A percentile compares a stretch with the other conserved stretches of the same genome.
Evolutionary conservation across 2,329 filamentous ascomycete genomes (phyloP).

Genomic region (Fusarium pseudocircinatum): DNA sequence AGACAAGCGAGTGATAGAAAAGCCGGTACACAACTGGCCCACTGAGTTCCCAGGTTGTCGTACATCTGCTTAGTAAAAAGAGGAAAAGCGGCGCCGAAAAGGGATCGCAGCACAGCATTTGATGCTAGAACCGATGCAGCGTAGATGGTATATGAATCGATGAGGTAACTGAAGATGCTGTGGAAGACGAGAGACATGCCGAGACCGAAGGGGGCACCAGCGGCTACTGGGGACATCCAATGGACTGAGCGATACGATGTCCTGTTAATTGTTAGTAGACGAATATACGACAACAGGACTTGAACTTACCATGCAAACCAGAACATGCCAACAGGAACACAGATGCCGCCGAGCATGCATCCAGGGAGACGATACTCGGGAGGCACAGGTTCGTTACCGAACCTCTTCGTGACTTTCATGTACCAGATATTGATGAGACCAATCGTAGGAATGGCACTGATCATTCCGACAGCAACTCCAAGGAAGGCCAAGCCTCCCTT

Average conservation of each 20-base stretch:
- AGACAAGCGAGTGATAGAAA: constrained; percentile 37
- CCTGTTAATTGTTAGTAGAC: neutral
- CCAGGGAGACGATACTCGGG: constrained; percentile 71
- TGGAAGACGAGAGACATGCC: constrained; percentile 73
- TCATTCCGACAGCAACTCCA: constrained; percentile 72
- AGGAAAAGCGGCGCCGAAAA: constrained; percentile 40
- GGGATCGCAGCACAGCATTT: constrained; percentile 29
- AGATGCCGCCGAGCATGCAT: constrained; percentile 66
- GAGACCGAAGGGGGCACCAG: constrained; percentile 61
- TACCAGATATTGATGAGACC: constrained; percentile 65
- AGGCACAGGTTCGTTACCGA: constrained; percentile 63
- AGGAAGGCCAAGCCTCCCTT: constrained; percentile 70
- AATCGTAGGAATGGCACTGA: constrained; percentile 62
- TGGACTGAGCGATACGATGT: constrained; percentile 53
- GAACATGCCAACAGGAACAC: constrained; percentile 69
- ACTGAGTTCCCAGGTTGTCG: constrained; percentile 38
- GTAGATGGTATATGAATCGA: constrained; percentile 78
- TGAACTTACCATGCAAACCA: constrained; percentile 70
- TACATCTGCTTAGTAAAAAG: constrained; percentile 43
- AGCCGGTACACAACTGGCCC: constrained; percentile 36
- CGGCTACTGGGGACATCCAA: constrained; percentile 63
- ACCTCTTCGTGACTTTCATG: constrained; percentile 50
- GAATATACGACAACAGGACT: rapidly evolving
- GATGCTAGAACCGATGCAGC: constrained; percentile 80
- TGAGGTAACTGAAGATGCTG: constrained; percentile 71